A percentile compares a stretch with the other conserved stretches of the same genome.
phyloP scores from a whole-genome alignment of 2,329 filamentous ascomycete genomes.

The Colletotrichum sp. region DNA sequence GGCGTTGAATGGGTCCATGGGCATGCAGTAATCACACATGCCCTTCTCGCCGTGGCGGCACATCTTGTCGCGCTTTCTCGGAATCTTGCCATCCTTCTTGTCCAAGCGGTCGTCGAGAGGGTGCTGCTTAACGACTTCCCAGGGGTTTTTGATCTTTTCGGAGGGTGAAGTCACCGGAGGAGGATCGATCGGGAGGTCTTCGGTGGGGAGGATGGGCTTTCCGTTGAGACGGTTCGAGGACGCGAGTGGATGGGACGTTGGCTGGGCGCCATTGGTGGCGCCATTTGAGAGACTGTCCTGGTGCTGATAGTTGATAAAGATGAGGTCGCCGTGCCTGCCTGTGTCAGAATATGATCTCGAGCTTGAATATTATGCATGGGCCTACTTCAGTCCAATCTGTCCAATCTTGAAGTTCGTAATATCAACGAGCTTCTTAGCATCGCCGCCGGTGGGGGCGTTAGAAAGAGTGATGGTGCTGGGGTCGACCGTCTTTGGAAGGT shows the following conservation, averaged over 20 bases:
- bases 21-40: slow-evolving; percentile 99
- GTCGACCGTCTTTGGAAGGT: slow-evolving; percentile 68
- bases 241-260: slow-evolving; percentile 37
- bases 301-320: slow-evolving; percentile 84
- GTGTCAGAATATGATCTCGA: slow-evolving; percentile 29
- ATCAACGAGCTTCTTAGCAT: slow-evolving; percentile 63
- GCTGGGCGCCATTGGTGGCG: slow-evolving; percentile 37
- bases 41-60: slow-evolving; percentile 95
- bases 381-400: slow-evolving; percentile 65
- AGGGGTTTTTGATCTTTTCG: slow-evolving; percentile 80
- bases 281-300: slow-evolving; percentile 46
- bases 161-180: slow-evolving; percentile 56
- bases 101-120: slow-evolving; percentile 86
- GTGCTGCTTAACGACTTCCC: slow-evolving; percentile 91
- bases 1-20: slow-evolving; percentile 90
- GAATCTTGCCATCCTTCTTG: slow-evolving; percentile 87
- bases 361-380: not conserved
- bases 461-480: slow-evolving; percentile 65
- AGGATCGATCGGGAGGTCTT: slow-evolving; percentile 70
- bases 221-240: slow-evolving; percentile 78
- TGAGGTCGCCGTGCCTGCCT: slow-evolving; percentile 82
- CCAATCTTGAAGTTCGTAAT: slow-evolving; percentile 61
- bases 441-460: slow-evolving; percentile 62
- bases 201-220: slow-evolving; percentile 71
- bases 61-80: slow-evolving; percentile 82